Evolutionary conservation across 805 yeast genomes (phyloP), one percentile per base, ranked within the genome.

Genomic region (Metschnikowia baotianmanensis): DNA sequence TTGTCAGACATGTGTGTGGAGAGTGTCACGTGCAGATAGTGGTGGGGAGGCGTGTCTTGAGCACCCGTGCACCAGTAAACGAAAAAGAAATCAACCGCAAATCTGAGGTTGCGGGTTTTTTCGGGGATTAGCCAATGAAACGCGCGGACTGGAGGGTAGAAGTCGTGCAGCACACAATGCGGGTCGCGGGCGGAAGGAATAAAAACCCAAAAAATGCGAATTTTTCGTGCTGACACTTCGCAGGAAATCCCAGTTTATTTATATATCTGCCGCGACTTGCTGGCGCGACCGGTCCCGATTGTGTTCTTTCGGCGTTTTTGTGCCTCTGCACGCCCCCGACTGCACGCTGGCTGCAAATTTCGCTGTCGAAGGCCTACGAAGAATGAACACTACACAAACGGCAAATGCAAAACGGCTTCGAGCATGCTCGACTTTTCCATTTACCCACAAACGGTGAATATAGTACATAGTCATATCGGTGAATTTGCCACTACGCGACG

Each of bases 1-100:
- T 47, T 48, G 38, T 58, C 64, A 22, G 67, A 61, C 67, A 62
- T 61, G 26, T n/a, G 26, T 36, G 25, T 31, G 24, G 24, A 13
- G 9, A 20, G 26, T 11, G 36, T 40, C 53, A 50, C 53, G 53
- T 50, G 53, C 37, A 17, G 39, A 37, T 36, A 34, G 19, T 23
- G 15, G 24, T 6, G 33, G 34, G n/a, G 22, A 25, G 30, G 35
- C 13, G 22, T 10, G 12, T 11, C 21, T 20, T 21, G 24, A 16
- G 42, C 30, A 42, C 41, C 49, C 37, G 48, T 34, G 33, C 46
- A 45, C 46, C 48, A 34, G 37, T 4, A 16, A 17, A 30, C 11
- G 23, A 31, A 35, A 33, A 33, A 36, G 25, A 17, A 24, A 21
- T 13, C 6, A 36, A 30, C 11, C n/a, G n/a, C 13, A 18, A 5